These are phyloP conservation scores for Zanthoxylum bungeanum DNA, from an alignment of 345 rosid species.

Conservation along the genomic window DNA sequence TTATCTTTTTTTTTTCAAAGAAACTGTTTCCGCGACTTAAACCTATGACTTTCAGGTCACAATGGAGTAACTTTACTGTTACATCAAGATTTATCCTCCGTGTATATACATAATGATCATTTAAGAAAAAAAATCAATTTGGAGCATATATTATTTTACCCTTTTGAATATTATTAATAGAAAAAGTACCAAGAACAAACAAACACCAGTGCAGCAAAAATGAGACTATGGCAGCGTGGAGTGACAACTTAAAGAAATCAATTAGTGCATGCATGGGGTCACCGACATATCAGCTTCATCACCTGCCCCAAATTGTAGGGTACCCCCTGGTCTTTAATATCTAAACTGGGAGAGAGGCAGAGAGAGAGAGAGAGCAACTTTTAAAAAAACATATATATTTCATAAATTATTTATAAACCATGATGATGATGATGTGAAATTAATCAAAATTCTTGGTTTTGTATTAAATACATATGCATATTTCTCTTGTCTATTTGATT, in stretches of 20 bases:
- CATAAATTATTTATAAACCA: too few relatives aligned
- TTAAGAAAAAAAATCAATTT: too few relatives aligned
- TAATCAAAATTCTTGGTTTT: neutral
- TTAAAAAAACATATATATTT: neutral
- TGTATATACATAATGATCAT: too few relatives aligned
- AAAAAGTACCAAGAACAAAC: neutral
- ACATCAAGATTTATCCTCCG: too few relatives aligned
- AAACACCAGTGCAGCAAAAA: neutral
- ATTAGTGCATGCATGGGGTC: neutral
- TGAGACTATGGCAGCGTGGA: slow-evolving; percentile 3
- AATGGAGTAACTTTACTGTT: too few relatives aligned
- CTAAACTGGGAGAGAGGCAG: too few relatives aligned
- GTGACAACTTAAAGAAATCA: neutral
- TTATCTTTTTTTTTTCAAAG: too few relatives aligned
- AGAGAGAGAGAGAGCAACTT: neutral
- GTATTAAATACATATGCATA: neutral
- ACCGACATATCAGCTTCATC: neutral
- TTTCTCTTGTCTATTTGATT: neutral
- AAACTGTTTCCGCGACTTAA: too few relatives aligned
- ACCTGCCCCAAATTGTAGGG: neutral
- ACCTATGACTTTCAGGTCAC: too few relatives aligned
- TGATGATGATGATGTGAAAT: too few relatives aligned
- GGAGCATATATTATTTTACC: neutral
- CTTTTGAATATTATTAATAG: neutral
- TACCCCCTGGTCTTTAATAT: neutral